These are phyloP conservation scores for Xylariomycetidae sp. DNA, from an alignment of 2,329 filamentous ascomycete species.

Conservation along the genomic window DNA sequence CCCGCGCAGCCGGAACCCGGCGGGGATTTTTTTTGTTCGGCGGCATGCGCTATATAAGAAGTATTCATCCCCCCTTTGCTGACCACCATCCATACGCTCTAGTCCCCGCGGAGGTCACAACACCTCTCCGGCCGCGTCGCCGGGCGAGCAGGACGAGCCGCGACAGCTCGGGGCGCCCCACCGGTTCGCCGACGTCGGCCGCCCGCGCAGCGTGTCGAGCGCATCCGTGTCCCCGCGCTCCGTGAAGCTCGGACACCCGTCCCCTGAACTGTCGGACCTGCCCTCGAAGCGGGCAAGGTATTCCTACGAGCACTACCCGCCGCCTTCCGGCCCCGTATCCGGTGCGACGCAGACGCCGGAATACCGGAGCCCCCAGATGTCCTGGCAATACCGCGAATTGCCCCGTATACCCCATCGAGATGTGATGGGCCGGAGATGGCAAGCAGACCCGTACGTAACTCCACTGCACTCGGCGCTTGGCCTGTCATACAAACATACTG, in stretches of 20 bases:
- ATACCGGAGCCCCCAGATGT: constrained; percentile 24
- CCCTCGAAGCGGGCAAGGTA: constrained; percentile 45
- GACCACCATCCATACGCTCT: constrained; percentile 13
- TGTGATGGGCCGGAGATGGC: constrained; percentile 43
- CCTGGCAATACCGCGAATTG: constrained; percentile 36
- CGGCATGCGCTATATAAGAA: too few species aligned
- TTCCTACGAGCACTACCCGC: constrained; percentile 40
- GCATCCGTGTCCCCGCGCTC: constrained; percentile 43
- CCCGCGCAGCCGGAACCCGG: too few species aligned
- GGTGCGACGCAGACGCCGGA: constrained; percentile 25
- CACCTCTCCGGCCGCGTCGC: constrained; percentile 46
- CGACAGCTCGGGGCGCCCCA: constrained; percentile 29
- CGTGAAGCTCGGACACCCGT: constrained; percentile 23
- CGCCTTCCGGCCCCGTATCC: constrained; percentile 26
- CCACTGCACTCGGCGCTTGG: too few species aligned
- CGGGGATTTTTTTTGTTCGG: too few species aligned
- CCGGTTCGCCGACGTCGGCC: constrained; percentile 30
- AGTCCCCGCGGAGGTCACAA: constrained; percentile 55
- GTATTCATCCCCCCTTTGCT: too few species aligned
- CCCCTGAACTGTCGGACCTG: constrained; percentile 24
- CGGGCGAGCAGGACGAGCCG: constrained; percentile 42
- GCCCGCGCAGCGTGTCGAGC: constrained; percentile 38
- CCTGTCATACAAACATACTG: too few species aligned
- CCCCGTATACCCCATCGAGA: constrained; percentile 45
- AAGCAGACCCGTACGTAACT: constrained; percentile 44